Evolutionary conservation across 305 asterid genomes (phyloP), one percentile per base, ranked within the genome.

Genomic region (Coffea humblotiana): DNA sequence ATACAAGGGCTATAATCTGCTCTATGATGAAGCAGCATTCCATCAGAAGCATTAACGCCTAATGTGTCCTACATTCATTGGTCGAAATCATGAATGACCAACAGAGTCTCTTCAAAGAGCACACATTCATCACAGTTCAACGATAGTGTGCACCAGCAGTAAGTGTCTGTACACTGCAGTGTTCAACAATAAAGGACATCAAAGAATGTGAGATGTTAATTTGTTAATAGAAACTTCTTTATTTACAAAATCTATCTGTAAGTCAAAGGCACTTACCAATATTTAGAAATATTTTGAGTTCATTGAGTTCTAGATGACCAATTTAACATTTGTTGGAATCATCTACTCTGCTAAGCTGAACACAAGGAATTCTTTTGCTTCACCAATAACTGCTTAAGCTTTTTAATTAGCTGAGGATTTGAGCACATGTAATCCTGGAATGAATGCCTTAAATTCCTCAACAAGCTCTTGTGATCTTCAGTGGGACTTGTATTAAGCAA

Each of bases 361-460:
- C 97, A 91, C 14, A 95, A 27, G 75, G 98, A 91, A 23, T 85
- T 67, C 82, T 85, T 95, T 82, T 95, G 98, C 90, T 95, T 95
- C 81, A 82, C 79, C 75, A 95, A 81, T 54, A 90, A 83, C 60
- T 91, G 91, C 89, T 83, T 93, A 84, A 95, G 90, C 84, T 86
- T 95, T 83, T 81, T 90, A 7, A 95, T 86, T 13, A 87, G 87
- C 89, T 89, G 90, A 74, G 87, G 91, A 81, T 91, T 93, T 69
- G 98, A 89, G 80, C 97, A 90, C 85, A 95, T 81, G 88, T 90
- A 87, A 51, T 89, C 92, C 84, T 90, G 97, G 84, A 95, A 92
- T 60, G 97, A 89, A 69, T 85, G 84, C 83, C 93, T 92, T 86
- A 93, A 76, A 52, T 88, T 83, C 77, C 68, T 84, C 85, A 95